phyloP scores from a whole-genome alignment of 768 basidiomycete species.

The Termitomyces sp. region DNA sequence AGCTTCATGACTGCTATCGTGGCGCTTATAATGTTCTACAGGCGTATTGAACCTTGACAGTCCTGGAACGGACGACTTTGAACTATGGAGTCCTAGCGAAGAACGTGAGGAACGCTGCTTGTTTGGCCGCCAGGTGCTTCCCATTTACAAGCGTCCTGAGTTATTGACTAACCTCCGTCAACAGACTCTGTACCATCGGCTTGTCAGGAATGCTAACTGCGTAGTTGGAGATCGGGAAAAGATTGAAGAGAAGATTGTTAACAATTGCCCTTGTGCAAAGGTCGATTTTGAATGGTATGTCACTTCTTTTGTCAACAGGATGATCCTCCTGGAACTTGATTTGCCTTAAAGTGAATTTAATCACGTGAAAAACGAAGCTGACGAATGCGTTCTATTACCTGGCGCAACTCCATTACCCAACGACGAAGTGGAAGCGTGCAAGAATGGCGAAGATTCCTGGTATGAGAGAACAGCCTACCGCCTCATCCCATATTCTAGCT shows the following conservation, averaged over 20 bases:
- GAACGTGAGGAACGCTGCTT: constrained; percentile 83
- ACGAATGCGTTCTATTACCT: constrained; percentile 71
- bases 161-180: background rate
- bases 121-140: constrained; percentile 80
- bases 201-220: constrained; percentile 74
- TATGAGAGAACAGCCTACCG: constrained; percentile 91
- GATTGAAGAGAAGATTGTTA: constrained; percentile 43
- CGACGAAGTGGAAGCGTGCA: constrained; percentile 60
- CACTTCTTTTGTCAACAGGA: background rate
- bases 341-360: constrained; percentile 79
- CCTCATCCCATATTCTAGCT: constrained; percentile 84
- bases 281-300: constrained; percentile 93
- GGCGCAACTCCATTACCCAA: constrained; percentile 57
- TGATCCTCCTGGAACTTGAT: background rate
- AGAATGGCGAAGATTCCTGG: constrained; percentile 70
- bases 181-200: constrained; percentile 88
- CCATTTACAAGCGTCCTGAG: background rate
- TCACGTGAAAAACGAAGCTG: constrained; percentile 58
- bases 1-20: background rate
- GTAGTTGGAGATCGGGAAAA: constrained; percentile 70
- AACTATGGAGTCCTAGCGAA: constrained; percentile 94
- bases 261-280: constrained; percentile 66
- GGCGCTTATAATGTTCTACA: constrained; percentile 22
- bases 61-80: constrained; percentile 87
- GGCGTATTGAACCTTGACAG: constrained; percentile 66